These are phyloP conservation scores for Chlorella sp. DNA, from an alignment of 139 green algal genomes.

Conservation along the genomic window DNA sequence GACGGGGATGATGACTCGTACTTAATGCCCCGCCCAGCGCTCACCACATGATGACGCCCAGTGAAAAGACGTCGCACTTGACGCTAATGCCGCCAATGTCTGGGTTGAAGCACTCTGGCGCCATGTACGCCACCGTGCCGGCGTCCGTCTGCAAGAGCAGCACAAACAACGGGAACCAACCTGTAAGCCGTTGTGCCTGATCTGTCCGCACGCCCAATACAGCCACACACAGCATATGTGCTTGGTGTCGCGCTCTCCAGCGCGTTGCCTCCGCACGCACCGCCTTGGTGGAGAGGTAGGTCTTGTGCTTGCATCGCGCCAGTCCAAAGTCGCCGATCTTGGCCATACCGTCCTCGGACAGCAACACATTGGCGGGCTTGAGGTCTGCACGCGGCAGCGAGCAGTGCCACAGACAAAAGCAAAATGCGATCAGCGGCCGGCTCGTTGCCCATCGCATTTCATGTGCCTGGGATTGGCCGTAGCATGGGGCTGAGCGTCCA, in stretches of 20 bases:
- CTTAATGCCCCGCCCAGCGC: not conserved
- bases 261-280: no score
- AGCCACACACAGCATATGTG: no score
- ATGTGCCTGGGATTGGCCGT: no score
- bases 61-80: slow-evolving; percentile 42
- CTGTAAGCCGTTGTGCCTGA: no score
- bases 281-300: slow-evolving; percentile 22
- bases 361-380: slow-evolving; percentile 69
- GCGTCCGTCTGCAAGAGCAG: slow-evolving; percentile 19
- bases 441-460: no score
- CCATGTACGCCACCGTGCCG: slow-evolving; percentile 34
- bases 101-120: slow-evolving; percentile 35
- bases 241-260: no score
- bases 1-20: not conserved
- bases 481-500: no score
- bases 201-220: no score
- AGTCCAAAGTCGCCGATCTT: slow-evolving; percentile 48
- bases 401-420: no score
- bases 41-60: slow-evolving; percentile 23
- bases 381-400: slow-evolving; percentile 58
- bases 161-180: no score
- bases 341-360: slow-evolving; percentile 32
- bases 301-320: slow-evolving; percentile 36
- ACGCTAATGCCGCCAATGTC: slow-evolving; percentile 29
- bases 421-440: no score